phyloP scores from a whole-genome alignment of 805 yeast species.

The Myxozyma sirexii region DNA sequence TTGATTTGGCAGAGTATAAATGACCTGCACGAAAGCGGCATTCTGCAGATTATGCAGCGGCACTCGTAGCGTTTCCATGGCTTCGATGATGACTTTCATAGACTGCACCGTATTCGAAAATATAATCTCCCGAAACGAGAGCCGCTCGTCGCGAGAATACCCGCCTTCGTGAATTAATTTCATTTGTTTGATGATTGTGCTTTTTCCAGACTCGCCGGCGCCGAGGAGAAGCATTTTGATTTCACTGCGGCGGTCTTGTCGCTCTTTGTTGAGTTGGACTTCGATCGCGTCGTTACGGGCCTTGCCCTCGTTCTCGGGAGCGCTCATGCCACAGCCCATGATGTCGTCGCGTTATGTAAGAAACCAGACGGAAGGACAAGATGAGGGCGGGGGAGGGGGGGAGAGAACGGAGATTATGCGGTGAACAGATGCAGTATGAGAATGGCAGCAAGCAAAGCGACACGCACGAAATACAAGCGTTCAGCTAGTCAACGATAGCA shows the following conservation, averaged over 20 bases:
- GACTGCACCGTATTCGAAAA: slow-evolving; percentile 80
- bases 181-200: slow-evolving; percentile 89
- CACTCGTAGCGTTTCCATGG: slow-evolving; percentile 63
- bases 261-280: slow-evolving; percentile 38
- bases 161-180: slow-evolving; percentile 83
- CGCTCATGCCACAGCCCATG: slow-evolving; percentile 38
- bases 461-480: too few species aligned
- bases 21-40: slow-evolving; percentile 16
- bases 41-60: slow-evolving; percentile 59
- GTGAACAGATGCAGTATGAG: too few species aligned
- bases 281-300: slow-evolving; percentile 52
- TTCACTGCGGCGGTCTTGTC: slow-evolving; percentile 26
- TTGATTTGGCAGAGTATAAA: slow-evolving; percentile 23
- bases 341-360: slow-evolving; percentile 2
- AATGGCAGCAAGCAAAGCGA: too few species aligned
- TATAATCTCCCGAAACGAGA: slow-evolving; percentile 80
- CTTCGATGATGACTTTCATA: slow-evolving; percentile 48
- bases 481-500: too few species aligned
- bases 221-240: slow-evolving; percentile 66
- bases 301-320: slow-evolving; percentile 40
- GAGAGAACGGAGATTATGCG: not conserved
- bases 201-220: slow-evolving; percentile 93
- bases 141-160: slow-evolving; percentile 75
- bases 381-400: not conserved
- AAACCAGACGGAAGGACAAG: too few species aligned